Evolutionary conservation across 1,284 basidiomycete genomes (phyloP).

Genomic region (Cutaneotrichosporon sp.): DNA sequence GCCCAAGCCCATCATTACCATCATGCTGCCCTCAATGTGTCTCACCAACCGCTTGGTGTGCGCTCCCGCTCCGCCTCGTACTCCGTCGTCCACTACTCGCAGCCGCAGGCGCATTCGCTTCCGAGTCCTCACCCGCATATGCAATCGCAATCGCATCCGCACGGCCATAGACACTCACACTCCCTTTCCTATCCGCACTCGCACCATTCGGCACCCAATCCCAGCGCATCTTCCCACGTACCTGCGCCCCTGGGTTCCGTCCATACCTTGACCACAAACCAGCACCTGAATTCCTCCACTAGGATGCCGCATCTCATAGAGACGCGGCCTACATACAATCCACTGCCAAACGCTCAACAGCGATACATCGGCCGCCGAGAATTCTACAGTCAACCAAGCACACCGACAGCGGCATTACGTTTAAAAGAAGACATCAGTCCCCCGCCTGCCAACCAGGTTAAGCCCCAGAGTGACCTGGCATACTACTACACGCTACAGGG

Average conservation of each 20-base stretch:
- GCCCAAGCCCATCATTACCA: neutral
- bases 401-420: no score
- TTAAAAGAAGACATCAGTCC: no score
- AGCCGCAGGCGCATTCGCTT: neutral
- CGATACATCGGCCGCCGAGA: no score
- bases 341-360: no score
- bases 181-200: no score
- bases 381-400: no score
- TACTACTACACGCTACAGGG: neutral
- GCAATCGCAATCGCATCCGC: neutral
- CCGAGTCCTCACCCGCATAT: neutral
- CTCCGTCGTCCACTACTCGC: neutral
- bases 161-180: neutral
- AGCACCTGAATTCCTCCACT: no score
- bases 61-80: neutral
- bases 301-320: no score
- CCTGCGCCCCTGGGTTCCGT: neutral
- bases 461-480: neutral
- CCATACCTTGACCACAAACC: neutral
- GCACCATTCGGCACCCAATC: neutral
- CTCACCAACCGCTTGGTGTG: neutral
- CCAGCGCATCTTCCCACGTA: neutral
- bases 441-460: neutral
- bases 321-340: no score
- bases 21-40: neutral